Percentiles rank a stretch among this genome's conserved stretches.
Evolutionary conservation across 306 rosid species (phyloP).

Genomic region (Dalbergia cochinchinensis): DNA sequence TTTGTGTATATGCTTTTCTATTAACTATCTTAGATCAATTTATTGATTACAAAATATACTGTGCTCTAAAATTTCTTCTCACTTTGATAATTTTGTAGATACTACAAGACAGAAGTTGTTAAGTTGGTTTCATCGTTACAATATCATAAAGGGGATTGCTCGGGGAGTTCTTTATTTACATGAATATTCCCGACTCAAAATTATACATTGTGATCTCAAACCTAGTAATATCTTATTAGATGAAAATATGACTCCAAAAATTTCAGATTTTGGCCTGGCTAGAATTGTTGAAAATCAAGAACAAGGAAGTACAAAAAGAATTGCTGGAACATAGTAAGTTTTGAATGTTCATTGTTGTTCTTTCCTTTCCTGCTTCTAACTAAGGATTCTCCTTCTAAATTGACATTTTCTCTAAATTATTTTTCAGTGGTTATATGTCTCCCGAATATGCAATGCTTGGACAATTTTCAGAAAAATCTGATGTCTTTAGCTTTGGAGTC

Average conservation of each 20-base stretch:
- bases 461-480: conserved; percentile 2
- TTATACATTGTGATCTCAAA: conserved; percentile 67
- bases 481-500: conserved; percentile 35
- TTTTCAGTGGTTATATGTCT: conserved; percentile 51
- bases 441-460: conserved; percentile 54
- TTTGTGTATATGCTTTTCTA: too few species aligned
- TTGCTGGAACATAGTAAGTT: conserved; percentile 64
- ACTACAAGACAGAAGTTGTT: conserved; percentile 14
- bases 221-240: conserved; percentile 55
- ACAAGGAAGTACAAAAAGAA: conserved; percentile 38
- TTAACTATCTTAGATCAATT: too few species aligned
- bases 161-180: conserved; percentile 56
- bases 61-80: too few species aligned
- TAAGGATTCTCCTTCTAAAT: neutral
- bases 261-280: conserved; percentile 62
- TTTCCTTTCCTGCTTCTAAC: too few species aligned
- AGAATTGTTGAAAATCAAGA: conserved; percentile 46
- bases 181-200: conserved; percentile 55
- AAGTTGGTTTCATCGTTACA: conserved; percentile 47
- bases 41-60: neutral
- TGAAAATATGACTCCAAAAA: conserved; percentile 51
- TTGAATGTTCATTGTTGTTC: neutral
- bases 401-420: neutral
- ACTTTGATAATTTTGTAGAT: conserved; percentile 21
- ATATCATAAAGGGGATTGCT: conserved; percentile 52